These are phyloP conservation scores for Cordyceps militaris DNA, from an alignment of 2,329 filamentous ascomycete genomes.

Conservation along the genomic window DNA sequence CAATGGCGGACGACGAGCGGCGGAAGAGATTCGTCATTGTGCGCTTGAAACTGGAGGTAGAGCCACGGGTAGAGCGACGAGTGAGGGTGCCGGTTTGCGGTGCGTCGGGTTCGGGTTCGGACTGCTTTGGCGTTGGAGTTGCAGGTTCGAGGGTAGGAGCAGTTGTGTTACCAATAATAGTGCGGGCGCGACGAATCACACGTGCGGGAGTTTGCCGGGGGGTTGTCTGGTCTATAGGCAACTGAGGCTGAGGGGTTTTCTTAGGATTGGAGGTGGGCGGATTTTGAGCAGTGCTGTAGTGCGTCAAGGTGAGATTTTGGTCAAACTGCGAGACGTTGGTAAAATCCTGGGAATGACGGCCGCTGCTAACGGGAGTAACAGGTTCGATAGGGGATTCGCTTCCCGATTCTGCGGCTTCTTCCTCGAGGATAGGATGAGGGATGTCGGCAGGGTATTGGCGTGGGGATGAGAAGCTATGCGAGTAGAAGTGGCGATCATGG, in stretches of 20 bases:
- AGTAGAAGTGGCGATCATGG: neutral
- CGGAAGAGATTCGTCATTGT: conserved; percentile 45
- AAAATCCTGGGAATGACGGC: conserved; percentile 49
- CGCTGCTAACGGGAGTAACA: conserved; percentile 52
- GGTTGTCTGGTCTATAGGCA: conserved; percentile 11
- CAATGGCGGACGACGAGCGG: conserved; percentile 31
- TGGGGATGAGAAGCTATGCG: conserved; percentile 32
- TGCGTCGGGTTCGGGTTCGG: neutral
- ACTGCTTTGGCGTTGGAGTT: neutral
- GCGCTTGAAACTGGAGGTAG: conserved; percentile 39
- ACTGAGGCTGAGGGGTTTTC: conserved; percentile 1
- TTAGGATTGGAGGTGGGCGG: conserved; percentile 7
- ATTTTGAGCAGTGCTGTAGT: conserved; percentile 9
- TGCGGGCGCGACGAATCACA: conserved; percentile 4
- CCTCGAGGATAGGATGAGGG: conserved; percentile 44
- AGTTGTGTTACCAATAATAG: conserved; percentile 7
- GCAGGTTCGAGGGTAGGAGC: neutral
- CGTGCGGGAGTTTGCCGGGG: conserved; percentile 12
- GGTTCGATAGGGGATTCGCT: conserved; percentile 55
- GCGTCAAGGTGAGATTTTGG: conserved; percentile 15
- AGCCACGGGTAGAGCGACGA: conserved; percentile 35
- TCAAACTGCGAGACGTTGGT: conserved; percentile 36
- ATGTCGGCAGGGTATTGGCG: conserved; percentile 44
- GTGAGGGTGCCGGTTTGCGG: conserved; percentile 25
- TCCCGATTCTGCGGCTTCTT: conserved; percentile 51